phyloP scores from a whole-genome alignment of 345 rosid species.

The Citrus mangshanensis region DNA sequence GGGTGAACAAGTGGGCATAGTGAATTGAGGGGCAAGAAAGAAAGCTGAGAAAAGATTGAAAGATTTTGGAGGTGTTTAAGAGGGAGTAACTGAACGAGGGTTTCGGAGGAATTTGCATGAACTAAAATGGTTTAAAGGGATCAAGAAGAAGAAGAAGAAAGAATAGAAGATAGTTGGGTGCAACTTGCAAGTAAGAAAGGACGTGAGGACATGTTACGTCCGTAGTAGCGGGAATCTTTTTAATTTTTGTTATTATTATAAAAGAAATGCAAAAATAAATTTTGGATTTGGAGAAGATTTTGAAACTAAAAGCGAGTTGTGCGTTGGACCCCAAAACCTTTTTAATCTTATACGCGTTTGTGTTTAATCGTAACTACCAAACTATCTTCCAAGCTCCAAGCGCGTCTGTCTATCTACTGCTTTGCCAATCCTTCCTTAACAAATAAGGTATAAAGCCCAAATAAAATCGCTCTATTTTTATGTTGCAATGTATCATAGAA shows the following conservation, averaged over 20 bases:
- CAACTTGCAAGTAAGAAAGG: conserved; percentile 39
- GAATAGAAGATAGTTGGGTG: conserved; percentile 34
- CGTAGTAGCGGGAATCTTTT: too few species aligned
- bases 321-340: conserved; percentile 29
- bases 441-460: too few species aligned
- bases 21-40: too few species aligned
- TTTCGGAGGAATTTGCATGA: conserved; percentile 15
- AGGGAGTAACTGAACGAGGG: not conserved
- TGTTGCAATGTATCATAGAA: too few species aligned
- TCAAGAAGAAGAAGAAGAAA: too few species aligned
- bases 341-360: not conserved
- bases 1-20: conserved; percentile 2
- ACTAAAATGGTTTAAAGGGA: not conserved
- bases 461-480: too few species aligned
- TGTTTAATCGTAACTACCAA: not conserved
- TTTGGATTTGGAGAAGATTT: not conserved
- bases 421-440: too few species aligned
- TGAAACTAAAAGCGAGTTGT: conserved; percentile 20
- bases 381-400: too few species aligned
- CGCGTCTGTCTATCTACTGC: too few species aligned
- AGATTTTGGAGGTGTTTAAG: not conserved
- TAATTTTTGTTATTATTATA: too few species aligned
- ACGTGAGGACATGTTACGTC: conserved; percentile 50
- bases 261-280: not conserved
- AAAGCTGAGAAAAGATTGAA: too few species aligned